Evolutionary conservation across 2,329 filamentous ascomycete species (phyloP).

Genomic region (Pezizomycotina sp.): DNA sequence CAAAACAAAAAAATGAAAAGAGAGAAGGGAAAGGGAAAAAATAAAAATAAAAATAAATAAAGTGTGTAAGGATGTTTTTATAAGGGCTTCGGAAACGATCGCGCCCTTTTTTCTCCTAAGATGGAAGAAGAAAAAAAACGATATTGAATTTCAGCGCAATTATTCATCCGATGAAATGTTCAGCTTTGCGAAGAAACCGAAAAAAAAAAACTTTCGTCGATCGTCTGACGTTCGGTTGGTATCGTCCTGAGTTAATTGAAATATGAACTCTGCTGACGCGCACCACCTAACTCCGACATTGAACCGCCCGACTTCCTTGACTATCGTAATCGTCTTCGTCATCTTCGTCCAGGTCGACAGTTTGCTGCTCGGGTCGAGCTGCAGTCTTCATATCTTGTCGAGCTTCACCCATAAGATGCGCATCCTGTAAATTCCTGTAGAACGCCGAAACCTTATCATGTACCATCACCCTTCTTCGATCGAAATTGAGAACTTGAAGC

Average conservation of each 20-base stretch:
- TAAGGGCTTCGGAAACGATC: too few species aligned
- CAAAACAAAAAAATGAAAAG: too few species aligned
- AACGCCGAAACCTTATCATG: slow-evolving; percentile 74
- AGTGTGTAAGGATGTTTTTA: too few species aligned
- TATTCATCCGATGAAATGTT: too few species aligned
- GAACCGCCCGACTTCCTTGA: background rate
- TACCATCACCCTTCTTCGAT: slow-evolving; percentile 82
- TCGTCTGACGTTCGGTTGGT: background rate
- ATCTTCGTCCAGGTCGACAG: slow-evolving; percentile 26
- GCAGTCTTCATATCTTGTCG: background rate
- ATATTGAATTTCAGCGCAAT: too few species aligned
- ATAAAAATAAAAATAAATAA: too few species aligned
- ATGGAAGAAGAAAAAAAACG: too few species aligned
- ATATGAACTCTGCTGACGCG: slow-evolving; percentile 4
- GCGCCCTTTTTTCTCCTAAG: too few species aligned
- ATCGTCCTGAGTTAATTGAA: background rate
- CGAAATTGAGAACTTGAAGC: slow-evolving; percentile 74
- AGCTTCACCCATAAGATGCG: slow-evolving; percentile 28
- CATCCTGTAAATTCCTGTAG: slow-evolving; percentile 70
- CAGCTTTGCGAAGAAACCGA: too few species aligned
- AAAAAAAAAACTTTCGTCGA: background rate
- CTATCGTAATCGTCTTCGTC: slow-evolving; percentile 12
- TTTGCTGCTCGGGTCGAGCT: slow-evolving; percentile 18
- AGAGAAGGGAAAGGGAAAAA: too few species aligned
- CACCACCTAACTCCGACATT: slow-evolving; percentile 7